A percentile compares a stretch with the other conserved stretches of the same genome.
Evolutionary conservation across 2,329 filamentous ascomycete genomes (phyloP).

Genomic region (Scolecobasidium constrictum): DNA sequence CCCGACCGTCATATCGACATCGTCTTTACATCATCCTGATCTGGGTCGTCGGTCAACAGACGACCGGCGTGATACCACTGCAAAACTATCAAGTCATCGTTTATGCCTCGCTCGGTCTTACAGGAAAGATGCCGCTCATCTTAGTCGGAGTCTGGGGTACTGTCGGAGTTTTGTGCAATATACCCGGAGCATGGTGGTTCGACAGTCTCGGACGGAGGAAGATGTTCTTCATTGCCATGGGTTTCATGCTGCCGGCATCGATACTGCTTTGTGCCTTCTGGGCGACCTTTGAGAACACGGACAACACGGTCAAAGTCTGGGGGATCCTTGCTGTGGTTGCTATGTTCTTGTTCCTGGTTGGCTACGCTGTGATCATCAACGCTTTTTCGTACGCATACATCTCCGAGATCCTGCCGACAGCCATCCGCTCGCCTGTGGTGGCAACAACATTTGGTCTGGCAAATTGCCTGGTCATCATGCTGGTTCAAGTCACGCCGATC

Average conservation of each 20-base stretch:
- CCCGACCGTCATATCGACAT: conserved; percentile 15
- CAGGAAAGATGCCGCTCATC: conserved; percentile 6
- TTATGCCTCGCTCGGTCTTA: conserved; percentile 15
- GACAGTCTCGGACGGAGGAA: conserved; percentile 1
- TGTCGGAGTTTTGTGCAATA: background rate
- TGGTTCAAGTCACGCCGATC: conserved; percentile 11
- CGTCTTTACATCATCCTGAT: conserved; percentile 15
- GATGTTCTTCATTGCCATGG: conserved; percentile 16
- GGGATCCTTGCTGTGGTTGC: conserved; percentile 23
- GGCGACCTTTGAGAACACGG: conserved; percentile 12
- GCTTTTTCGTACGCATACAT: conserved; percentile 9
- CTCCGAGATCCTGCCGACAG: conserved; percentile 12
- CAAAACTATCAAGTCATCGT: conserved; percentile 19
- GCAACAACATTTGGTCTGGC: background rate
- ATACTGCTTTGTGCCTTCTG: conserved; percentile 17
- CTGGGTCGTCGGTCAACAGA: conserved; percentile 16
- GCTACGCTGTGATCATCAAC: conserved; percentile 8
- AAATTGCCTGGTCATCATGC: conserved; percentile 1
- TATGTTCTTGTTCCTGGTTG: conserved; percentile 20
- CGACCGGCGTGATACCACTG: conserved; percentile 16
- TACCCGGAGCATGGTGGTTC: background rate
- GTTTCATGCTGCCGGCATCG: conserved; percentile 13
- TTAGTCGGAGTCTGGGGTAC: background rate
- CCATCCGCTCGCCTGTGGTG: conserved; percentile 5
- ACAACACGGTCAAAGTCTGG: conserved; percentile 20